These are phyloP conservation scores for Daldinia sp. DNA, from an alignment of 2,329 filamentous ascomycete species.

Conservation along the genomic window DNA sequence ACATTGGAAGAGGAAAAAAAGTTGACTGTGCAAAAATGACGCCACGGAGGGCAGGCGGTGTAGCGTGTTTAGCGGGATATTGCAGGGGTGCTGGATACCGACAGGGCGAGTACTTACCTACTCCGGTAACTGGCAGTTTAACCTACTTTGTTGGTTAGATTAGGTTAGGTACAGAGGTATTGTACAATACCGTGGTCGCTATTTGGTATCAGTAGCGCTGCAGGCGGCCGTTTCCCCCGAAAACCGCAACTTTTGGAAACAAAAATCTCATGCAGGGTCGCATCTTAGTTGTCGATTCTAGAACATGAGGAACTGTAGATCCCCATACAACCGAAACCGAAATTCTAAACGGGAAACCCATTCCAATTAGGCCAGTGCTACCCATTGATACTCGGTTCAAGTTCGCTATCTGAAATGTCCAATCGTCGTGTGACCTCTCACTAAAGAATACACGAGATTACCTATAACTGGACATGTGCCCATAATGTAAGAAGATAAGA, in stretches of 20 bases:
- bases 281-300: conserved; percentile 26
- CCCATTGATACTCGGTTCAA: conserved; percentile 16
- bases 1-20: conserved; percentile 8
- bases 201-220: conserved; percentile 9
- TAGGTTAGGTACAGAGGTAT: too few relatives aligned
- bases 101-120: conserved; percentile 22
- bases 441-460: background rate
- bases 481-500: background rate
- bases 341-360: background rate
- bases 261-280: conserved; percentile 32
- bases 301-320: conserved; percentile 27
- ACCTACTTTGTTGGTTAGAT: background rate
- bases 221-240: conserved; percentile 23
- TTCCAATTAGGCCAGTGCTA: conserved; percentile 10
- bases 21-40: conserved; percentile 19
- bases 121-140: conserved; percentile 12
- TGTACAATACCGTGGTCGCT: too few relatives aligned
- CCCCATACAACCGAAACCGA: conserved; percentile 19
- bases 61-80: conserved; percentile 30
- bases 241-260: conserved; percentile 16
- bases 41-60: conserved; percentile 32
- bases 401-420: conserved; percentile 19
- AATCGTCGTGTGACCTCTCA: conserved; percentile 20
- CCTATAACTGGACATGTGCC: conserved; percentile 3
- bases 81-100: conserved; percentile 20